Evolutionary conservation across 495 filamentous ascomycete species (phyloP), one percentile per base, ranked within the genome.

Genomic region (Friedmanniomyces simplex): DNA sequence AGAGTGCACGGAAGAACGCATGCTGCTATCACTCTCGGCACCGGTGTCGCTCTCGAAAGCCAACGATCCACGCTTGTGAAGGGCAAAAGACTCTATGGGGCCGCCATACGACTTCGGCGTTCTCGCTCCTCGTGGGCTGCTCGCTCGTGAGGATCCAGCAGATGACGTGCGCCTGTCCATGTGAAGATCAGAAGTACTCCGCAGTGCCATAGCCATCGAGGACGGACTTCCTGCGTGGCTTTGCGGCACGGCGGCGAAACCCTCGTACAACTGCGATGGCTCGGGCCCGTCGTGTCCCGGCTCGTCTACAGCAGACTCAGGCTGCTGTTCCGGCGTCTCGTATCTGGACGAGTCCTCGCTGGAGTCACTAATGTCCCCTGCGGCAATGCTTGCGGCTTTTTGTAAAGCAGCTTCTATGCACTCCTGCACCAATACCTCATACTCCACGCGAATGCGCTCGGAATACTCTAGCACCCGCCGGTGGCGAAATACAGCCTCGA

Each of bases 381-480:
- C 82, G 20, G 87, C 88, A 59, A 95, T 91, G 50, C 84, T 83
- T 50, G 87, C 86, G 45, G 93, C 94, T 69, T 96, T 97, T 57
- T 78, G 84, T 69, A 96, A 79, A 10, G 94, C 93, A 57, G 88
- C 89, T 50, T 91, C 83, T 46, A 98, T 93, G 68, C 93, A 98
- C 57, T 96, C 89, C 62, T 95, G 86, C 26, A 98, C 93, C 47
- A 95, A 74, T 24, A 91, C 78, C 18, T 87, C 85, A 66, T 93
- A 95, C 67, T 98, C 93, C 34, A 94, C 78, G 1, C 94, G 88
- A 66, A 98, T 96, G 10, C 93, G 82, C 71, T 98, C 93, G 4
- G 89, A 84, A 68, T 97, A 98, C 69, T 98, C 94, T 43, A 97
- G 83, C 54, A 96, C 95, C 62, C 86, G 82, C 42, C 91, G 83